A percentile compares a stretch with the other conserved stretches of the same genome.
Conservation (phyloP, 169 alveolate genomes). For the Cryptosporidium tyzzeri region DNA sequence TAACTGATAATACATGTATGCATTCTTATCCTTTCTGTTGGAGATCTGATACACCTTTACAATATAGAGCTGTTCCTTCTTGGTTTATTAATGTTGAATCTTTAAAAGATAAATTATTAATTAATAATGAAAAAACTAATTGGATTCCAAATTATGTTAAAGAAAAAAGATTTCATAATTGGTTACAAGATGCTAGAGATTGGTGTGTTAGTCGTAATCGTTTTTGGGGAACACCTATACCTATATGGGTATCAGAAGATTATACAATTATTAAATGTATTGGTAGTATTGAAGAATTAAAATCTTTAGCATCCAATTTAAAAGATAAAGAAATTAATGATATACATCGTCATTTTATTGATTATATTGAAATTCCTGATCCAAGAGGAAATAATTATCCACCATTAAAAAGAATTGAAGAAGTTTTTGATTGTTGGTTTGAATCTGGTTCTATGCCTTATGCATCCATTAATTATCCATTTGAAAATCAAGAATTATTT, state of each 20-base stretch:
- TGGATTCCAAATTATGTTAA: slow-evolving; percentile 98
- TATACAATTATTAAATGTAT: slow-evolving; percentile 94
- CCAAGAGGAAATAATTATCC: slow-evolving; percentile 93
- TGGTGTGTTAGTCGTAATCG: slow-evolving; percentile 99
- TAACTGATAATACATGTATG: slow-evolving; percentile 83
- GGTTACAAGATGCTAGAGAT: slow-evolving; percentile 99
- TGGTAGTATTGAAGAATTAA: slow-evolving; percentile 90
- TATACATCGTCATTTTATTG: slow-evolving; percentile 97
- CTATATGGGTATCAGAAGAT: slow-evolving; percentile 97
- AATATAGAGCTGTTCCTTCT: slow-evolving; percentile 96
- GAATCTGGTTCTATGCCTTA: slow-evolving; percentile 99
- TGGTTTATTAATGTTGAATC: slow-evolving; percentile 99
- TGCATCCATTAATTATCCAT: slow-evolving; percentile 97
- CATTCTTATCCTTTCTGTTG: slow-evolving; percentile 99
- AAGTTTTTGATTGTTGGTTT: slow-evolving; percentile 99
- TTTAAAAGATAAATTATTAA: slow-evolving; percentile 90
- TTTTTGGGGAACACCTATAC: slow-evolving; percentile 99
- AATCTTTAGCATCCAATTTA: slow-evolving; percentile 78
- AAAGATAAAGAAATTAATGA: slow-evolving; percentile 87
- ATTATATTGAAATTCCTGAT: slow-evolving; percentile 96
- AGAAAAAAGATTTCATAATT: slow-evolving; percentile 98
- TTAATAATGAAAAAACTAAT: slow-evolving; percentile 89
- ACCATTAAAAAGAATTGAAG: slow-evolving; percentile 87
- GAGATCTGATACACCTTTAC: slow-evolving; percentile 99
- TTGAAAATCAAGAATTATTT: slow-evolving; percentile 91